A percentile compares a stretch with the other conserved stretches of the same genome.
Conservation (phyloP, 768 basidiomycete genomes). For the Lactarius trivialis region DNA sequence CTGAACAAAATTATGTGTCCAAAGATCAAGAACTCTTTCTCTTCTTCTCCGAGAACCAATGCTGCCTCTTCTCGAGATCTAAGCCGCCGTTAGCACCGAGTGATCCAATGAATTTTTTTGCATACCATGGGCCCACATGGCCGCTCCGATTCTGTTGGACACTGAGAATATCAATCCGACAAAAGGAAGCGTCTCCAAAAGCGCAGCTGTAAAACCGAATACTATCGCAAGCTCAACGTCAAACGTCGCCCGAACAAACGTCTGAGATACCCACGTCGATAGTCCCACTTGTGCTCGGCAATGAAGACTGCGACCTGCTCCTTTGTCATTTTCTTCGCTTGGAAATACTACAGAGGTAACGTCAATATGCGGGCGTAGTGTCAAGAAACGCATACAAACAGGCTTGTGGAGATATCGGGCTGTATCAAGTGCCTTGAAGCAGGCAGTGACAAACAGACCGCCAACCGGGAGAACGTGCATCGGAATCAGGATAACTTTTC, state of each 20-base stretch:
- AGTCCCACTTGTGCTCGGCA: constrained; percentile 88
- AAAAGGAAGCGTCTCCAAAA: constrained; percentile 77
- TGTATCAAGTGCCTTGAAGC: constrained; percentile 61
- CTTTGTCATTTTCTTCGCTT: constrained; percentile 73
- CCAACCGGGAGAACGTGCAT: constrained; percentile 57
- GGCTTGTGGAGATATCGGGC: constrained; percentile 62
- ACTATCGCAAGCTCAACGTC: constrained; percentile 33
- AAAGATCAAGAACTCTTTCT: not conserved
- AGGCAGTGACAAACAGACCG: constrained; percentile 55
- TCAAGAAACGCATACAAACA: constrained; percentile 34
- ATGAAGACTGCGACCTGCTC: constrained; percentile 68
- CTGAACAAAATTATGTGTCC: not conserved
- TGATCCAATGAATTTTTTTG: not conserved
- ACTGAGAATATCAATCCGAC: constrained; percentile 76
- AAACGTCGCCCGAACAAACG: not conserved
- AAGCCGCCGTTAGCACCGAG: not conserved
- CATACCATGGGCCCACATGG: constrained; percentile 88
- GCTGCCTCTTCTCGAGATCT: constrained; percentile 61
- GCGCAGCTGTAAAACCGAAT: constrained; percentile 80
- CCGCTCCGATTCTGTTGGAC: constrained; percentile 85
- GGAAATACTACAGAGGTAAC: constrained; percentile 57
- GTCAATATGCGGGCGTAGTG: not conserved
- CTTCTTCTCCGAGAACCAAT: constrained; percentile 37
- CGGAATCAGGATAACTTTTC: constrained; percentile 53
- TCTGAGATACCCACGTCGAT: constrained; percentile 46